Conservation (phyloP, 345 rosid species). For the Adansonia digitata region DNA sequence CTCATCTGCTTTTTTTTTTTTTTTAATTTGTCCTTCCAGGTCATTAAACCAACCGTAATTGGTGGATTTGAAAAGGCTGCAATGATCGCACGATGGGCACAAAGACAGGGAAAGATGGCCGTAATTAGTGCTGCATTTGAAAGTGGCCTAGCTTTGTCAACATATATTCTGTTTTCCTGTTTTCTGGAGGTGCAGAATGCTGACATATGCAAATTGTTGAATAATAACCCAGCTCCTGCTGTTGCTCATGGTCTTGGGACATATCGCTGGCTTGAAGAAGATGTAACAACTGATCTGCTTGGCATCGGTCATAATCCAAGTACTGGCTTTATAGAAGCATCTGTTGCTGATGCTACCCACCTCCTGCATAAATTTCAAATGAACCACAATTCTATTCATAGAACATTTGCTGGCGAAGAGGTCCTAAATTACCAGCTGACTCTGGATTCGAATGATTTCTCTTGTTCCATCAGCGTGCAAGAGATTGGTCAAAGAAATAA, state of each 20-base stretch:
- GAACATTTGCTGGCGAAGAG: constrained; percentile 37
- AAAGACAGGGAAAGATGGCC: constrained; percentile 74
- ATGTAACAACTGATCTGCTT: constrained; percentile 49
- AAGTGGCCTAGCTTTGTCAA: constrained; percentile 70
- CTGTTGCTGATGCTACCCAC: constrained; percentile 42
- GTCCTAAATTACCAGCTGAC: constrained; percentile 39
- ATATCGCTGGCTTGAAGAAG: constrained; percentile 77
- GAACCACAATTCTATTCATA: constrained; percentile 38
- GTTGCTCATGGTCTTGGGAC: constrained; percentile 96
- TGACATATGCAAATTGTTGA: constrained; percentile 32
- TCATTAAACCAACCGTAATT: constrained; percentile 80
- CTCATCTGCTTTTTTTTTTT: constrained; percentile 11
- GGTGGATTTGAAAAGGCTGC: constrained; percentile 91
- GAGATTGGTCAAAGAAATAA: constrained; percentile 44
- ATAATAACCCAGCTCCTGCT: constrained; percentile 29
- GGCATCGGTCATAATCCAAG: constrained; percentile 41
- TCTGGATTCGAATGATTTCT: constrained; percentile 47
- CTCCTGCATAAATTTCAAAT: constrained; percentile 52
- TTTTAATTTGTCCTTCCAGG: constrained; percentile 36
- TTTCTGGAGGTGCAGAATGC: constrained; percentile 67
- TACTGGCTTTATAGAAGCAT: constrained; percentile 62
- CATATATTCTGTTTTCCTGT: constrained; percentile 60
- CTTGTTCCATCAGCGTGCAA: constrained; percentile 41
- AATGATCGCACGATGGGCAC: constrained; percentile 79
- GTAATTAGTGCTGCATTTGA: constrained; percentile 86